Base-by-base conservation (phyloP, 495 filamentous ascomycete genomes). In the Pseudoneurospora amorphoporcata region DNA sequence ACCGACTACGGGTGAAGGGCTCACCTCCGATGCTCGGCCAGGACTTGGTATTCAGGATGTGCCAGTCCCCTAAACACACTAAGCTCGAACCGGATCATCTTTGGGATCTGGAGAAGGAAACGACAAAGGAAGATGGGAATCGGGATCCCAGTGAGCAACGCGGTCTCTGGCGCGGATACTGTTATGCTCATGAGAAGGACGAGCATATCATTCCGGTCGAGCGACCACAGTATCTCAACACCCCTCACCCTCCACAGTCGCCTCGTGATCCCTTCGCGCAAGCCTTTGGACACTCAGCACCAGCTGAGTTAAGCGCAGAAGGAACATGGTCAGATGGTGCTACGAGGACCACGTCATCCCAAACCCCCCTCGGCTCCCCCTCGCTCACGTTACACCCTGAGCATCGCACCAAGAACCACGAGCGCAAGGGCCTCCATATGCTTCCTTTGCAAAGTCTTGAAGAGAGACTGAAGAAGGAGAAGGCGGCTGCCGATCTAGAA, bases 1-100 rank as follows among this genome's bases (percentile, higher is more conserved):
- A 81, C 68, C 77, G 79, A 39, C 61, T 76, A 85, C 47, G 79
- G 80, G 69, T 80, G 78, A 77, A 74, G 37, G 72, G 87, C 85
- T 86, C 89, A 81, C 94, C 94, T 19, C 94, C 94, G 3, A 95
- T 97, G 93, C 88, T 96, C 8, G 94, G 94, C 53, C 74, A 81
- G 35, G 91, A 95, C 71, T 84, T 97, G 69, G 82, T 84, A 29
- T 93, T 97, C 76, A 91, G 92, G 4, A 87, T 87, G 74, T 95
- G 92, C 78, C 82, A 85, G 0, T 95, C 93, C 12, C 94, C 94
- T 0, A 89, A 92, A 75, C 87, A 86, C n/a, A 95, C 93, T 38
- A 86, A 91, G 71, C 90, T 93, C 78, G 92, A 96, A 73, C 87
- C 90, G 29, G 79, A 87, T 45, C 85, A 87, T 65, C 77, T 82